Percentiles rank a stretch among this genome's conserved stretches.
Evolutionary conservation across 441 rosid genomes (phyloP).

Genomic region (Corymbia calophylla): DNA sequence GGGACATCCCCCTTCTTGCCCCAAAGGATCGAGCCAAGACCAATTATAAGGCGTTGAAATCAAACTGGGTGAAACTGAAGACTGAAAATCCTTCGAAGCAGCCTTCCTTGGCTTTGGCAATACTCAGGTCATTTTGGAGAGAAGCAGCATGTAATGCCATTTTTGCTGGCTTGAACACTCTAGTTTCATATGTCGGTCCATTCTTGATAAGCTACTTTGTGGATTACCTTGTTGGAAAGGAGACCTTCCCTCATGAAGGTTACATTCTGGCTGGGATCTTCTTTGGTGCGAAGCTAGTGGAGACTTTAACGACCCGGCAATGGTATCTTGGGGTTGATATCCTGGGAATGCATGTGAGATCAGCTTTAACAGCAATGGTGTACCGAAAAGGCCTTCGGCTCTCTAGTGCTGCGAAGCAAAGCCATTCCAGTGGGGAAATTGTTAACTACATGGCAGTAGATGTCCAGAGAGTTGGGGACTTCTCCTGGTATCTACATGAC

Average conservation of each 20-base stretch:
- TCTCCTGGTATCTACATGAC: constrained; percentile 98
- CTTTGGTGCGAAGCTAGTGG: constrained; percentile 84
- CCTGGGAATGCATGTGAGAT: constrained; percentile 98
- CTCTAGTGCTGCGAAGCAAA: constrained; percentile 86
- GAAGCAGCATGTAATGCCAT: constrained; percentile 95
- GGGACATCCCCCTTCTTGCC: constrained; percentile 96
- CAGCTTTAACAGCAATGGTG: constrained; percentile 97
- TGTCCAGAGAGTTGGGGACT: constrained; percentile 96
- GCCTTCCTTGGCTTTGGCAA: constrained; percentile 88
- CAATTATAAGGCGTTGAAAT: constrained; percentile 75
- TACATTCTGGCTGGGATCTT: constrained; percentile 92
- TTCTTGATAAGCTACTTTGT: constrained; percentile 96
- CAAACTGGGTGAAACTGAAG: constrained; percentile 85
- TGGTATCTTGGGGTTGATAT: constrained; percentile 99
- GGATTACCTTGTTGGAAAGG: constrained; percentile 85
- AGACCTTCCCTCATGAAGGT: constrained; percentile 87
- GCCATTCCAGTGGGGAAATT: constrained; percentile 90
- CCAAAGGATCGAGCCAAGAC: constrained; percentile 81
- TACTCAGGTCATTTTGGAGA: constrained; percentile 90
- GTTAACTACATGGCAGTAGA: constrained; percentile 99
- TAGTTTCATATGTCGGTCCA: constrained; percentile 96
- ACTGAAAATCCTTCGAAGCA: constrained; percentile 58
- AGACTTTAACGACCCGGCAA: constrained; percentile 91
- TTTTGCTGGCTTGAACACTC: constrained; percentile 84
- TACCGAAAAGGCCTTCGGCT: constrained; percentile 84